These are phyloP conservation scores for Pythium dissimile DNA, from an alignment of 352 stramenopile genomes.

Conservation along the genomic window DNA sequence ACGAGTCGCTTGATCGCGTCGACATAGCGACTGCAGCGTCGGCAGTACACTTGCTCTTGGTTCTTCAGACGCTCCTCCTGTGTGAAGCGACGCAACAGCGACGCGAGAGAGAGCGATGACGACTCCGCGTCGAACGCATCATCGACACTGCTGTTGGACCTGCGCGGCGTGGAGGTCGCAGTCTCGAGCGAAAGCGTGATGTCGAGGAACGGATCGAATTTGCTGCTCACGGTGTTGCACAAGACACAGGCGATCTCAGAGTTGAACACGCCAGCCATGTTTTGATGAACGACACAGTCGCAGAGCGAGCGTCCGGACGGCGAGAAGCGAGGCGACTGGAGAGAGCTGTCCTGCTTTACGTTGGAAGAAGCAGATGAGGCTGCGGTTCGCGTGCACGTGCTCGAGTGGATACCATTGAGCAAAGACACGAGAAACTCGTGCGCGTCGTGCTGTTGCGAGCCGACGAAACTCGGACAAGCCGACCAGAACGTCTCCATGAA, in stretches of 20 bases:
- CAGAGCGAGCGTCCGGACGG: conserved; percentile 54
- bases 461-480: conserved; percentile 49
- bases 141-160: not conserved
- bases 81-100: conserved; percentile 46
- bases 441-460: conserved; percentile 70
- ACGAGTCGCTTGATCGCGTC: conserved; percentile 61
- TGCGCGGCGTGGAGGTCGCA: conserved; percentile 7
- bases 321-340: conserved; percentile 54
- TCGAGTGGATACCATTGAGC: conserved; percentile 52
- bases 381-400: conserved; percentile 39
- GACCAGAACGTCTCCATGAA: conserved; percentile 61
- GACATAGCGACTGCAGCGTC: conserved; percentile 47
- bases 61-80: conserved; percentile 52
- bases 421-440: conserved; percentile 71
- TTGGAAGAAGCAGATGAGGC: not conserved
- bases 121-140: not conserved
- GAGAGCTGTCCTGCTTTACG: not conserved
- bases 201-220: conserved; percentile 72
- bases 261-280: conserved; percentile 60
- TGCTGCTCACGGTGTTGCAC: conserved; percentile 47
- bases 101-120: conserved; percentile 25
- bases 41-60: conserved; percentile 64
- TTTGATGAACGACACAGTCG: conserved; percentile 68
- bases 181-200: conserved; percentile 58
- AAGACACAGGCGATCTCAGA: conserved; percentile 57